Base-by-base conservation (phyloP, 2,329 filamentous ascomycete species). In the Colletotrichum melonis region DNA sequence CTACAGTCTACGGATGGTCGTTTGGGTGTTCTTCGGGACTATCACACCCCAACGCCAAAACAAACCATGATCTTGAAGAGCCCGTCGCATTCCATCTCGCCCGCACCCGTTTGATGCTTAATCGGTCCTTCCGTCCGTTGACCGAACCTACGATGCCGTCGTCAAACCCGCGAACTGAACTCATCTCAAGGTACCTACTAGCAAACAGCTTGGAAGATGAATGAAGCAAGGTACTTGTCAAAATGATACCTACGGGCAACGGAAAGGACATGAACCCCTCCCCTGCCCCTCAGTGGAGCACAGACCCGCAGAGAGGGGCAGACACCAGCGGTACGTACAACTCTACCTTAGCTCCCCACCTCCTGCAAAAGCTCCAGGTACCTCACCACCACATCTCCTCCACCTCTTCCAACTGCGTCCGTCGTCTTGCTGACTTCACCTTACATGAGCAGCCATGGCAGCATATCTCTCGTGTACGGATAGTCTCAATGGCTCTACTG, bases 391-490 rank as follows among this genome's bases (percentile, higher is more conserved):
- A 7, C 16, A 57, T 22, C 32, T 46, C 38, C 38, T 22, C 49
- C 22, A 26, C 30, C 49, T 16, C 49, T 16, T 42, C 38, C 38
- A 42, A 42, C 38, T 42, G 14, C 38, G 52, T 24, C 52, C 22
- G 22, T 28, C 52, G 52, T 52, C n/a, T 28, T 12, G 49, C 32
- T 65, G 28, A 65, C 30, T 55, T 56, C 63, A 38, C 63, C 49
- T 65, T 65, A 65, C 63, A 30, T 65, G 49, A 65, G 63, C 49
- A 55, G 16, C 22, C 22, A 49, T 64, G 59, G 19, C 32, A 49
- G 42, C 42, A n/a, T n/a, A 19, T n/a, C 57, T n/a, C 8, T 42
- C 8, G 57, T 60, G 35, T 9, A 19, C 11, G 22, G 28, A 42
- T 16, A n/a, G 42, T 32, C 59, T 63, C 42, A 38, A 49, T 63